A percentile compares a stretch with the other conserved stretches of the same genome.
phyloP scores from a whole-genome alignment of 1,139 yeast genomes.

The Yamadazyma spencermartinsiae region DNA sequence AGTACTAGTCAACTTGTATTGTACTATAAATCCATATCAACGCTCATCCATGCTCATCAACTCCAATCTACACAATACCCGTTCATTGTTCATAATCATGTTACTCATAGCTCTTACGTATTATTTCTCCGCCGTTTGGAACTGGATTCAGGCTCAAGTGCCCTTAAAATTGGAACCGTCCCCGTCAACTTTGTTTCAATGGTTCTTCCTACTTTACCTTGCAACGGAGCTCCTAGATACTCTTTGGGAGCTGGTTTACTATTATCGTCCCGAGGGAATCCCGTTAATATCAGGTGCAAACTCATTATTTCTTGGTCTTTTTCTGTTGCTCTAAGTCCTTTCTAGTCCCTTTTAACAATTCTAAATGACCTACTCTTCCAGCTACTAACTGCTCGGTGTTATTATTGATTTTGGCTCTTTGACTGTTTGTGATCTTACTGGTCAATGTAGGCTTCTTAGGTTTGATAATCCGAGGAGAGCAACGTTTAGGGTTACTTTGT shows the following conservation, averaged over 20 bases:
- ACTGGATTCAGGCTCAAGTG: background rate
- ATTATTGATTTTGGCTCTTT: constrained; percentile 63
- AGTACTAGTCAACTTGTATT: too few relatives aligned
- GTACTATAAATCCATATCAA: too few relatives aligned
- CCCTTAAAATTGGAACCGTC: background rate
- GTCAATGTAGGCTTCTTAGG: constrained; percentile 61
- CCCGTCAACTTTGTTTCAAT: background rate
- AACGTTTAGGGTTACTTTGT: constrained; percentile 58
- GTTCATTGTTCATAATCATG: background rate
- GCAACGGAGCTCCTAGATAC: background rate
- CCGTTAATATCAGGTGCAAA: background rate
- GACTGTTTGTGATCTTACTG: constrained; percentile 57
- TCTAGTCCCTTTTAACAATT: constrained; percentile 88
- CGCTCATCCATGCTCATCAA: too few relatives aligned
- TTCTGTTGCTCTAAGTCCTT: constrained; percentile 67
- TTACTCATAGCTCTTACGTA: background rate
- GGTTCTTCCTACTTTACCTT: background rate
- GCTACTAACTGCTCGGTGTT: constrained; percentile 86
- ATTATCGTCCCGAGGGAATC: background rate
- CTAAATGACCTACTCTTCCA: constrained; percentile 93
- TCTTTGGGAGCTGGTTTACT: background rate
- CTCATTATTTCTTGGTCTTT: constrained; percentile 27
- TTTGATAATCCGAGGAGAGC: constrained; percentile 73
- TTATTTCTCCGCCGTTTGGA: background rate
- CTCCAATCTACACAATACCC: too few relatives aligned